phyloP scores from a whole-genome alignment of 2,329 filamentous ascomycete genomes.

The Akanthomyces uredinophilus region DNA sequence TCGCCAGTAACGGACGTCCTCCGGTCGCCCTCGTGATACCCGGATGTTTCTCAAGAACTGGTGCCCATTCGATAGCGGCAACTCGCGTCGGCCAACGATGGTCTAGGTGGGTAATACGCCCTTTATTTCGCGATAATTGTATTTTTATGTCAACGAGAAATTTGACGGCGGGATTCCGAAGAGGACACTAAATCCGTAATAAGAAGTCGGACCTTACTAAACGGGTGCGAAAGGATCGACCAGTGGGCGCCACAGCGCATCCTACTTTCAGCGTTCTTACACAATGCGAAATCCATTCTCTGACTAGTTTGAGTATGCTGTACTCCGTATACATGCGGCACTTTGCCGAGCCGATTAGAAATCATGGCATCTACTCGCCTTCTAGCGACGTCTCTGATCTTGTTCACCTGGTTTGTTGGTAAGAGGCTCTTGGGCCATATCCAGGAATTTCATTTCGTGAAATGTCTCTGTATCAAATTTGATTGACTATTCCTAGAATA shows the following conservation, averaged over 20 bases:
- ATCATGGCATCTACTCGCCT: too few species aligned
- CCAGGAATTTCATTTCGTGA: too few species aligned
- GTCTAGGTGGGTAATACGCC: background rate
- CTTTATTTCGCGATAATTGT: background rate
- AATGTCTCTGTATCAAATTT: too few species aligned
- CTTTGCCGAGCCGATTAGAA: too few species aligned
- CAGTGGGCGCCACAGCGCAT: background rate
- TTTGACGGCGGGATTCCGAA: background rate
- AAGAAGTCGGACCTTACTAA: background rate
- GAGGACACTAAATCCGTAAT: too few species aligned
- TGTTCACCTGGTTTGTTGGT: too few species aligned
- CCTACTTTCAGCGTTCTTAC: background rate
- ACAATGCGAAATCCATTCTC: background rate
- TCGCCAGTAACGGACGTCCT: background rate
- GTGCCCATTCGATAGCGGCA: background rate
- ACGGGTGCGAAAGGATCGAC: background rate
- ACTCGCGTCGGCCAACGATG: background rate
- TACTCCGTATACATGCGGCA: too few species aligned
- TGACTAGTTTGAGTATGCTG: background rate
- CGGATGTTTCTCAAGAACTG: background rate
- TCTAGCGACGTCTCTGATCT: too few species aligned
- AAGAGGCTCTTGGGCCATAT: too few species aligned
- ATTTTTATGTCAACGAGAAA: background rate
- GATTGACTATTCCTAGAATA: too few species aligned
- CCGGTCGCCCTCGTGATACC: background rate